phyloP scores from a whole-genome alignment of 345 rosid genomes.

The Noccaea bulbosa region DNA sequence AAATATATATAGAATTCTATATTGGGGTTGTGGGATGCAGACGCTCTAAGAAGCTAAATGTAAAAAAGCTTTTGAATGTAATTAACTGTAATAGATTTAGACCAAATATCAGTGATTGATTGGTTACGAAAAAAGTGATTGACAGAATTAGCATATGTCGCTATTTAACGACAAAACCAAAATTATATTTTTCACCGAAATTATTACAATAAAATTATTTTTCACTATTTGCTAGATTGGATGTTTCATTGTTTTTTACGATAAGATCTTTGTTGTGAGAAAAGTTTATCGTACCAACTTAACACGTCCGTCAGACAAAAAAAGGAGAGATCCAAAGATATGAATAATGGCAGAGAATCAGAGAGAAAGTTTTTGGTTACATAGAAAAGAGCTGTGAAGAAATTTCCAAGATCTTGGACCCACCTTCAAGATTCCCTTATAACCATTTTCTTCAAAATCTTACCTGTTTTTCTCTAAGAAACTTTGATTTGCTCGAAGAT shows the following conservation, averaged over 20 bases:
- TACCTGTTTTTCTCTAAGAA: conserved; percentile 41
- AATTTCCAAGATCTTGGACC: conserved; percentile 47
- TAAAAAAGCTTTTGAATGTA: no score
- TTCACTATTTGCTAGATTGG: not conserved
- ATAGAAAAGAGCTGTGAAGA: conserved; percentile 34
- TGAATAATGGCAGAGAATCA: conserved; percentile 43
- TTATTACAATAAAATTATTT: not conserved
- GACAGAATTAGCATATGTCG: not conserved
- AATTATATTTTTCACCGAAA: not conserved
- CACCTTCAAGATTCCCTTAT: conserved; percentile 32
- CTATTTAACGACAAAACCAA: not conserved
- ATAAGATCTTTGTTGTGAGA: conserved; percentile 26
- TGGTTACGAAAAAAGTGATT: not conserved
- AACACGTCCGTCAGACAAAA: conserved; percentile 24
- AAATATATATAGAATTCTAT: no score
- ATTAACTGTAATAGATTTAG: not conserved
- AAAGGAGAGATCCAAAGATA: conserved; percentile 33
- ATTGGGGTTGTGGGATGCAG: no score
- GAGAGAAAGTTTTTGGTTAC: conserved; percentile 20
- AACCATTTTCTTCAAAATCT: conserved; percentile 31
- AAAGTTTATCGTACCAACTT: conserved; percentile 38
- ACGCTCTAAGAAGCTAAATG: no score
- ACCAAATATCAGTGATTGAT: not conserved
- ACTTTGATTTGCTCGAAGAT: conserved; percentile 41
- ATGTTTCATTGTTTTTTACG: conserved; percentile 15